Conservation (phyloP, 164 flowering plant genomes). For the Macadamia tetraphylla region DNA sequence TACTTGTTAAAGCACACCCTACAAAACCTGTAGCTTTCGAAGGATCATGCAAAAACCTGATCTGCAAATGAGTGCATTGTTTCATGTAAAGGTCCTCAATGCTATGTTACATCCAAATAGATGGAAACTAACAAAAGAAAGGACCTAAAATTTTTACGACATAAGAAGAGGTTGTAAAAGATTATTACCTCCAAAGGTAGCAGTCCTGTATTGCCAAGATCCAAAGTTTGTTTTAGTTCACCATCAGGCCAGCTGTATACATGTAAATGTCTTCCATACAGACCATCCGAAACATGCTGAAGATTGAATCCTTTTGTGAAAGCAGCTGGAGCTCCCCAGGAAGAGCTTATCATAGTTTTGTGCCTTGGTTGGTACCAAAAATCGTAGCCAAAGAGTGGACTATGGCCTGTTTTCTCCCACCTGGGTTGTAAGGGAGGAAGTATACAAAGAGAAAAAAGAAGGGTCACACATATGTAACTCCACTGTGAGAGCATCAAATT, state of each 20-base stretch:
- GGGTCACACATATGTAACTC: too few species aligned
- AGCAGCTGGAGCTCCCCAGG: constrained; percentile 98
- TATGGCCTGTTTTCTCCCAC: constrained; percentile 98
- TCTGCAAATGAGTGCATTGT: constrained; percentile 34
- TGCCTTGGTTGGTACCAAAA: constrained; percentile 98
- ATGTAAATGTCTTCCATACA: constrained; percentile 79
- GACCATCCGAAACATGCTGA: constrained; percentile 85
- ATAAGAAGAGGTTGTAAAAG: not conserved
- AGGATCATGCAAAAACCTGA: constrained; percentile 90
- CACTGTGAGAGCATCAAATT: too few species aligned
- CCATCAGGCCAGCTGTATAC: constrained; percentile 98
- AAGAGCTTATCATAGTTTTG: constrained; percentile 91
- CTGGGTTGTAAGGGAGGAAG: constrained; percentile 23
- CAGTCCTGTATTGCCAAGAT: constrained; percentile 82
- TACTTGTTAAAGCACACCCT: constrained; percentile 93
- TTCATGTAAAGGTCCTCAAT: not conserved
- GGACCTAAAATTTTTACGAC: constrained; percentile 22
- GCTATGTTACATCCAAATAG: not conserved
- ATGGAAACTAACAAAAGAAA: not conserved
- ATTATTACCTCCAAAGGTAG: constrained; percentile 73
- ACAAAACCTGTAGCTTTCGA: constrained; percentile 82
- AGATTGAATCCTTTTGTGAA: constrained; percentile 85
- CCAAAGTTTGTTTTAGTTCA: constrained; percentile 83
- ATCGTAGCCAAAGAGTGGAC: constrained; percentile 89
- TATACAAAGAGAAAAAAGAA: not conserved